Percentiles rank a stretch among this genome's conserved stretches.
phyloP scores from a whole-genome alignment of 2,329 filamentous ascomycete species.

The Tolypocladium guangdongense region DNA sequence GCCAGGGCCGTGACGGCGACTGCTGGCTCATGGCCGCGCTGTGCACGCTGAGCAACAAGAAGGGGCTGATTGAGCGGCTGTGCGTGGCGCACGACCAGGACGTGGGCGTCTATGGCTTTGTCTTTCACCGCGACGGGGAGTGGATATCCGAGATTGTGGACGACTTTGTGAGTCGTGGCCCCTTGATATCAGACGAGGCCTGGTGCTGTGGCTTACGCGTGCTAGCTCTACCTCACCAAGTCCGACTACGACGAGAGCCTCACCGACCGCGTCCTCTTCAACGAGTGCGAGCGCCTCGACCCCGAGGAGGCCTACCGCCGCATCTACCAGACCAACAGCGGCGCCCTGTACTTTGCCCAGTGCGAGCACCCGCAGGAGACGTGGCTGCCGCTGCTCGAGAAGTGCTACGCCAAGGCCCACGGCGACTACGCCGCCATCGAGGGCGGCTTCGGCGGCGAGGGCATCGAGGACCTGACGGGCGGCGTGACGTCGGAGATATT shows the following conservation, averaged over 20 bases:
- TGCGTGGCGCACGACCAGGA: conserved; percentile 64
- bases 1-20: conserved; percentile 68
- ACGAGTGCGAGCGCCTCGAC: conserved; percentile 35
- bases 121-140: conserved; percentile 71
- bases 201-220: not conserved
- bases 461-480: conserved; percentile 49
- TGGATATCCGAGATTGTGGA: conserved; percentile 53
- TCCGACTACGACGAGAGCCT: conserved; percentile 50
- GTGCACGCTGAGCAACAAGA: conserved; percentile 64
- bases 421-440: conserved; percentile 68
- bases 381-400: conserved; percentile 70
- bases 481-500: conserved; percentile 58
- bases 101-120: conserved; percentile 76
- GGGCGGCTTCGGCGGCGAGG: conserved; percentile 56
- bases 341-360: conserved; percentile 66
- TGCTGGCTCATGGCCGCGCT: conserved; percentile 81
- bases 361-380: conserved; percentile 67
- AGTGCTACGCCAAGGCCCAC: conserved; percentile 72
- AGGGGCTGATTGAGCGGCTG: conserved; percentile 58
- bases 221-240: conserved; percentile 40
- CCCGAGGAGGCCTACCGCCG: conserved; percentile 52
- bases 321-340: conserved; percentile 62
- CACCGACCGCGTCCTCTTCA: conserved; percentile 32
- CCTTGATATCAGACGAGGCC: not conserved
- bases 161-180: conserved; percentile 29